A percentile compares a stretch with the other conserved stretches of the same genome.
These are phyloP conservation scores for Colletotrichum orbiculare DNA, from an alignment of 2,329 filamentous ascomycete genomes.

Conservation along the genomic window DNA sequence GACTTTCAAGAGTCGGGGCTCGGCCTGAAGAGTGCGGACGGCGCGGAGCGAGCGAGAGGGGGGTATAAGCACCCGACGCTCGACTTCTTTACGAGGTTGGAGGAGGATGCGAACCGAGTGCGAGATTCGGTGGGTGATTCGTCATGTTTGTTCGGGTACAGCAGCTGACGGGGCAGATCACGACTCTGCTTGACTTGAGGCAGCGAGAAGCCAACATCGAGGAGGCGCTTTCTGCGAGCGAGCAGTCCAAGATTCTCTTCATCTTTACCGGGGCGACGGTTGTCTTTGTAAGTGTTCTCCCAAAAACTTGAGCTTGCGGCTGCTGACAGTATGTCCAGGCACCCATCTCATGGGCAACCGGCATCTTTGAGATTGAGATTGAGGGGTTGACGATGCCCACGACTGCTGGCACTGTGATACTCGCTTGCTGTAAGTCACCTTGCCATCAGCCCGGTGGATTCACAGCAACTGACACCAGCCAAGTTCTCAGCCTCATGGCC, in stretches of 20 bases:
- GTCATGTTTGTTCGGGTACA: not conserved
- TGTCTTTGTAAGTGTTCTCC: conserved; percentile 26
- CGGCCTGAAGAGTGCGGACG: conserved; percentile 1
- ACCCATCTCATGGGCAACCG: conserved; percentile 34
- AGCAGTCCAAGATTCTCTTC: conserved; percentile 39
- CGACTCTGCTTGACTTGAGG: conserved; percentile 34
- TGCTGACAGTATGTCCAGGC: conserved; percentile 7
- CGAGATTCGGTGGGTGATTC: conserved; percentile 28
- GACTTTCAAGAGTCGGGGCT: conserved; percentile 29
- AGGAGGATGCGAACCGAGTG: conserved; percentile 35
- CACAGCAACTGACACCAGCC: not conserved
- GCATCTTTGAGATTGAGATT: conserved; percentile 34
- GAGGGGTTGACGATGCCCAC: conserved; percentile 18
- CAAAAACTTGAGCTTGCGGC: rapidly evolving
- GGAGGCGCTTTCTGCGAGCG: conserved; percentile 37
- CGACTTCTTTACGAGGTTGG: conserved; percentile 36
- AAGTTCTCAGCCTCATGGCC: conserved; percentile 33
- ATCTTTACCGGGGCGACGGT: conserved; percentile 36
- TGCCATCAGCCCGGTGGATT: rapidly evolving
- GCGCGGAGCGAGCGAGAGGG: conserved; percentile 6
- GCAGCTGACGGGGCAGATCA: conserved; percentile 31
- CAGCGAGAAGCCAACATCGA: conserved; percentile 38
- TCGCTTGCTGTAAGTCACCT: conserved; percentile 27
- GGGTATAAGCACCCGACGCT: conserved; percentile 34
- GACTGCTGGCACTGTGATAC: conserved; percentile 10